A percentile compares a stretch with the other conserved stretches of the same genome.
These are phyloP conservation scores for Phaffomyces antillensis DNA, from an alignment of 805 yeast species.

Conservation along the genomic window DNA sequence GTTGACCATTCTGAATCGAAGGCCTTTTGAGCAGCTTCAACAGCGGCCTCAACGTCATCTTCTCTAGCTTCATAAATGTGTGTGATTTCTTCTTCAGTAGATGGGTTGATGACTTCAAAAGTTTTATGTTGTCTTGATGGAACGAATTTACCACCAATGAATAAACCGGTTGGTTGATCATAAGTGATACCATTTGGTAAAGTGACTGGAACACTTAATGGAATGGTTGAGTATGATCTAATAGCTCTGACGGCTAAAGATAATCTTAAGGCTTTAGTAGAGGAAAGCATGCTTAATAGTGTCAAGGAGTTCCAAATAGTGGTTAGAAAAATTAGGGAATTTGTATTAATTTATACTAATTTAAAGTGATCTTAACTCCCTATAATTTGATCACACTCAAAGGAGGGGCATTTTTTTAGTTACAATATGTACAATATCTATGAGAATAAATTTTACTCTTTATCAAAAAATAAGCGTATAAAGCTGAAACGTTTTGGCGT, in stretches of 20 bases:
- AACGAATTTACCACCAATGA: conserved; percentile 74
- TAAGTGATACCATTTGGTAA: conserved; percentile 71
- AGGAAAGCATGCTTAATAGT: conserved; percentile 14
- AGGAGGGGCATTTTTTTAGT: no score
- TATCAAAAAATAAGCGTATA: no score
- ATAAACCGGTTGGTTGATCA: conserved; percentile 77
- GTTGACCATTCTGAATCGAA: conserved; percentile 66
- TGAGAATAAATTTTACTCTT: no score
- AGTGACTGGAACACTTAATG: conserved; percentile 41
- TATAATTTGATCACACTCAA: no score
- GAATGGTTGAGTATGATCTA: conserved; percentile 30
- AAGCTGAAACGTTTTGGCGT: no score
- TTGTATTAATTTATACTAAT: not conserved
- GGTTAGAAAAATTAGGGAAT: not conserved
- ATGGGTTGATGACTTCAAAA: conserved; percentile 57
- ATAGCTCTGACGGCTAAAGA: conserved; percentile 16
- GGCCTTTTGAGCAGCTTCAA: conserved; percentile 76
- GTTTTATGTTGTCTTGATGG: conserved; percentile 52
- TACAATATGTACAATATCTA: no score
- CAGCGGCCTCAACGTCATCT: conserved; percentile 78
- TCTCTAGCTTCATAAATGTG: conserved; percentile 67
- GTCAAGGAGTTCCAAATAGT: not conserved
- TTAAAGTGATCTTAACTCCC: not conserved
- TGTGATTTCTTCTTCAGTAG: conserved; percentile 66
- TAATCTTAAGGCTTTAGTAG: conserved; percentile 11